phyloP scores from a whole-genome alignment of 768 basidiomycete species.

The Gloeostereum incarnatum region DNA sequence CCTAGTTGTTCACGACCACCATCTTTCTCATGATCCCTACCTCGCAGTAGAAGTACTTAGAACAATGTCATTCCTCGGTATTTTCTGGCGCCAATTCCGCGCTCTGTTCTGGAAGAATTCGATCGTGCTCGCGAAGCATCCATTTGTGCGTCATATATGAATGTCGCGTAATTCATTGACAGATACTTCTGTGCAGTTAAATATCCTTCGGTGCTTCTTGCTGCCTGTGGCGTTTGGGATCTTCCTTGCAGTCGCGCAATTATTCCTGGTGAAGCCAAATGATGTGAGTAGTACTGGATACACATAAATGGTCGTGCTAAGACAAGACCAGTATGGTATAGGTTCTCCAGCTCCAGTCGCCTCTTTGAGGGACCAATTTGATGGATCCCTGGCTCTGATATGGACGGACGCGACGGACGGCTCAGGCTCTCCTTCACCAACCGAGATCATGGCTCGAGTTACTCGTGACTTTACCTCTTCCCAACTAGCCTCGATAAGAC shows the following conservation, averaged over 20 bases:
- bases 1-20: too few species aligned
- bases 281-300: slow-evolving; percentile 32
- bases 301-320: not conserved
- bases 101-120: slow-evolving; percentile 67
- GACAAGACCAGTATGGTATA: slow-evolving; percentile 45
- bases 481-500: slow-evolving; percentile 40
- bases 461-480: slow-evolving; percentile 37
- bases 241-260: slow-evolving; percentile 56
- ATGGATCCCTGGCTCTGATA: slow-evolving; percentile 40
- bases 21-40: too few species aligned
- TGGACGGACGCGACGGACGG: slow-evolving; percentile 67
- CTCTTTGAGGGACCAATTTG: slow-evolving; percentile 37
- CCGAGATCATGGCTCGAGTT: slow-evolving; percentile 51
- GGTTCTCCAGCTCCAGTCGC: slow-evolving; percentile 44
- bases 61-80: slow-evolving; percentile 7
- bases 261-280: slow-evolving; percentile 49
- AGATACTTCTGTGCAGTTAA: slow-evolving; percentile 28
- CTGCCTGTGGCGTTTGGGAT: slow-evolving; percentile 58
- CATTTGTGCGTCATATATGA: slow-evolving; percentile 35
- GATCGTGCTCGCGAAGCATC: slow-evolving; percentile 60
- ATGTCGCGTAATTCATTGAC: slow-evolving; percentile 1
- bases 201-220: slow-evolving; percentile 51
- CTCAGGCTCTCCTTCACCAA: slow-evolving; percentile 41
- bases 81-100: slow-evolving; percentile 54
- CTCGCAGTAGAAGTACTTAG: too few species aligned